Percentiles rank a stretch among this genome's conserved stretches.
These are phyloP conservation scores for Plasmodium gonderi DNA, from an alignment of 169 alveolate genomes.

Conservation along the genomic window DNA sequence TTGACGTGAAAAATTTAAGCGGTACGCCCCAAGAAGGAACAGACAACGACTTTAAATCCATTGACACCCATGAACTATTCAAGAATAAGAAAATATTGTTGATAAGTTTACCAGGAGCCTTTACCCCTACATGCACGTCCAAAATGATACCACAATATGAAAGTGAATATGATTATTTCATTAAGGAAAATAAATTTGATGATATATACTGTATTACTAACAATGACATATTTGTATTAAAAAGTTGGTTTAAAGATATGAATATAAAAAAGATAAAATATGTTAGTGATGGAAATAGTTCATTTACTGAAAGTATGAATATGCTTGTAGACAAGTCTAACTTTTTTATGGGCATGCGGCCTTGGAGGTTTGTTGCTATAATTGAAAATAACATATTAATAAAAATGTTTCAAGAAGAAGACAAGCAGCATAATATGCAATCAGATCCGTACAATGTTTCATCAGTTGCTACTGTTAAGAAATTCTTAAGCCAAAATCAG, in stretches of 20 bases:
- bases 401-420: conserved; percentile 79
- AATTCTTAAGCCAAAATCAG: conserved; percentile 61
- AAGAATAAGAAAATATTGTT: conserved; percentile 73
- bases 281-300: conserved; percentile 80
- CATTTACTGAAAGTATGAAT: conserved; percentile 80
- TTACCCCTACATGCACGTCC: conserved; percentile 83
- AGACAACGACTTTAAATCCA: conserved; percentile 10
- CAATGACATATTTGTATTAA: conserved; percentile 81
- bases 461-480: conserved; percentile 71
- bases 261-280: conserved; percentile 73
- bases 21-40: background rate
- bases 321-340: conserved; percentile 80
- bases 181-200: conserved; percentile 75
- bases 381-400: conserved; percentile 76
- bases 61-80: conserved; percentile 74
- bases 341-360: conserved; percentile 81
- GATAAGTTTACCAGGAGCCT: conserved; percentile 82
- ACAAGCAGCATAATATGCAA: conserved; percentile 74
- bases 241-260: conserved; percentile 78
- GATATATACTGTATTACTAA: conserved; percentile 81
- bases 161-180: conserved; percentile 70
- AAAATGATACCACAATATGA: conserved; percentile 80
- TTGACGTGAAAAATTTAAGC: conserved; percentile 24
- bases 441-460: conserved; percentile 80
- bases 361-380: conserved; percentile 82